phyloP scores from a whole-genome alignment of 345 rosid species.

The Aquilaria sinensis region DNA sequence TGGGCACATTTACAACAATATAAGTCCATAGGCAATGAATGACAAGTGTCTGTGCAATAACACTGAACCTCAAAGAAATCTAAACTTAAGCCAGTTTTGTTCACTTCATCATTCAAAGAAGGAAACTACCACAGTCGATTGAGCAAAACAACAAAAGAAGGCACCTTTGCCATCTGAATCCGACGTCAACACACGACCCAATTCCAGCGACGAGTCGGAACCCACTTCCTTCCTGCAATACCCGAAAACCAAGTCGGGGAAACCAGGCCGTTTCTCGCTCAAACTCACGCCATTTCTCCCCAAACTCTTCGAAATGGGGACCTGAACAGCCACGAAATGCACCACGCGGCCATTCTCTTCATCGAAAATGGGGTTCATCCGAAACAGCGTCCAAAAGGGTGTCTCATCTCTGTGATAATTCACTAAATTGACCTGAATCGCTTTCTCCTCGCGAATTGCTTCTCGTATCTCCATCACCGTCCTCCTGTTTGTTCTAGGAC shows the following conservation, averaged over 20 bases:
- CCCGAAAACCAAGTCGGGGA: constrained; percentile 42
- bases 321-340: constrained; percentile 84
- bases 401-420: constrained; percentile 87
- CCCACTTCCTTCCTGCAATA: constrained; percentile 83
- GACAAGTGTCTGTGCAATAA: too few relatives aligned
- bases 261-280: constrained; percentile 31
- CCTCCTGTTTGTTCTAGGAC: constrained; percentile 63
- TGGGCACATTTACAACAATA: too few relatives aligned
- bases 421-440: constrained; percentile 49
- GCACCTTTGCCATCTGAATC: constrained; percentile 48
- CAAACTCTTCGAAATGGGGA: constrained; percentile 40
- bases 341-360: constrained; percentile 51
- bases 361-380: constrained; percentile 62
- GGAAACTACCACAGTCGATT: too few relatives aligned
- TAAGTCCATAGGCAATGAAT: too few relatives aligned
- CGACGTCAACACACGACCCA: constrained; percentile 29
- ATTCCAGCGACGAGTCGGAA: constrained; percentile 40
- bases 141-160: background rate
- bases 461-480: constrained; percentile 79
- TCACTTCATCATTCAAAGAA: too few relatives aligned
- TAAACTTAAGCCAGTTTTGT: background rate
- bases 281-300: constrained; percentile 28
- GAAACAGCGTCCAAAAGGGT: constrained; percentile 89
- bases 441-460: constrained; percentile 75
- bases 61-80: background rate